phyloP scores from a whole-genome alignment of 805 yeast genomes.

The Yamadazyma paraphyllophila region DNA sequence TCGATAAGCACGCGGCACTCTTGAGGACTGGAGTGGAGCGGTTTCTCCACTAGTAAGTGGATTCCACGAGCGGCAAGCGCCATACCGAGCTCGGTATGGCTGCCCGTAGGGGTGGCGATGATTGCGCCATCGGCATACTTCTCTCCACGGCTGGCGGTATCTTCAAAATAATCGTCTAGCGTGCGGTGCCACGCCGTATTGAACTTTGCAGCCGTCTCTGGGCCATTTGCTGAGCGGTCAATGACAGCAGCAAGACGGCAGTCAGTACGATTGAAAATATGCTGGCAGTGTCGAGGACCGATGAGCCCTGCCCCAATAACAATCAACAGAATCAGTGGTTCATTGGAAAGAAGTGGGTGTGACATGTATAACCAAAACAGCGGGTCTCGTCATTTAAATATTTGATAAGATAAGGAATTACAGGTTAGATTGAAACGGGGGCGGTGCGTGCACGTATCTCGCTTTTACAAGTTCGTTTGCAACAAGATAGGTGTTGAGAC shows the following conservation, averaged over 20 bases:
- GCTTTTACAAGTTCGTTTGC: too few species aligned
- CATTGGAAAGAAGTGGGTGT: not conserved
- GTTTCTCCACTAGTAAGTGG: slow-evolving; percentile 37
- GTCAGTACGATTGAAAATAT: slow-evolving; percentile 22
- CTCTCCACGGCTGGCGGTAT: slow-evolving; percentile 15
- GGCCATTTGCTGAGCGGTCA: slow-evolving; percentile 32
- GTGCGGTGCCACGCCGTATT: slow-evolving; percentile 21
- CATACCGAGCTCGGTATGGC: slow-evolving; percentile 31
- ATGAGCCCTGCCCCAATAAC: slow-evolving; percentile 42
- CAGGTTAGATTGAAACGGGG: not conserved
- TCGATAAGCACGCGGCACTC: slow-evolving; percentile 31
- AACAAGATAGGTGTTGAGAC: too few species aligned
- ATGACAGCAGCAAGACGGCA: slow-evolving; percentile 31
- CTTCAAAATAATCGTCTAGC: slow-evolving; percentile 24
- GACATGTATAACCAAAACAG: not conserved
- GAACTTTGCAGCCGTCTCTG: slow-evolving; percentile 22
- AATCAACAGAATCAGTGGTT: slow-evolving; percentile 9
- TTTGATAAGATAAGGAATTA: not conserved
- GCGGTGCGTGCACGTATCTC: not conserved
- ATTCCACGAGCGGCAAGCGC: slow-evolving; percentile 33
- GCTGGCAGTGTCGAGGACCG: slow-evolving; percentile 42
- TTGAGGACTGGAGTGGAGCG: slow-evolving; percentile 28
- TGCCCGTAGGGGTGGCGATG: slow-evolving; percentile 39
- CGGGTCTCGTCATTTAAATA: not conserved
- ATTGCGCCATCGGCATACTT: slow-evolving; percentile 37